phyloP scores from a whole-genome alignment of 2,329 filamentous ascomycete genomes.

The Cadophora gregata region DNA sequence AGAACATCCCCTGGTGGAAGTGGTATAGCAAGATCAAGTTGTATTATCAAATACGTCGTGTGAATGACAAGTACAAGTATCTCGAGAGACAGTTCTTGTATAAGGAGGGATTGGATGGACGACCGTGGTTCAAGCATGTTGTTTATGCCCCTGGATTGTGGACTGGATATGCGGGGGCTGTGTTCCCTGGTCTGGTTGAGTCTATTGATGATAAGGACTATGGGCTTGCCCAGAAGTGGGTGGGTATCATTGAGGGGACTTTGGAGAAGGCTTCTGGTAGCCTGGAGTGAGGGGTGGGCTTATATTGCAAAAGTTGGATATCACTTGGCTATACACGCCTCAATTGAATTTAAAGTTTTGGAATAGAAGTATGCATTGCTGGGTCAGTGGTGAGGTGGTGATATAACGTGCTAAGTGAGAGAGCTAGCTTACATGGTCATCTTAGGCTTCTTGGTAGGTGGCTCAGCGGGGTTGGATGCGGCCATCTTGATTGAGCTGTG shows the following conservation, averaged over 20 bases:
- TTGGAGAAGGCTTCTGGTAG: conserved; percentile 55
- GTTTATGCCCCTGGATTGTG: conserved; percentile 90
- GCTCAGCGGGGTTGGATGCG: too few species aligned
- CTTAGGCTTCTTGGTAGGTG: too few species aligned
- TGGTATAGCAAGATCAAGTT: conserved; percentile 71
- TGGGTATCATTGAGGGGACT: conserved; percentile 60
- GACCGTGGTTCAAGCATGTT: conserved; percentile 93
- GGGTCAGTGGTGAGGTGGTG: too few species aligned
- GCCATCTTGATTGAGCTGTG: too few species aligned
- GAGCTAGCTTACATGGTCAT: too few species aligned
- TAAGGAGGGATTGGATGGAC: conserved; percentile 74
- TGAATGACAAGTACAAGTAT: conserved; percentile 83
- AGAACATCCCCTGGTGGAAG: conserved; percentile 78
- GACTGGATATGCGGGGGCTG: conserved; percentile 85
- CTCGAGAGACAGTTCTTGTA: conserved; percentile 84
- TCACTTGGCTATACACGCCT: not conserved
- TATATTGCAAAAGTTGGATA: not conserved
- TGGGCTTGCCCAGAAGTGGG: conserved; percentile 63
- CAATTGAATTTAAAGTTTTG: not conserved
- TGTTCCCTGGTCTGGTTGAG: conserved; percentile 67
- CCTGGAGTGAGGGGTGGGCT: conserved; percentile 37
- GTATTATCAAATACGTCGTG: conserved; percentile 64
- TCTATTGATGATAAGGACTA: conserved; percentile 66
- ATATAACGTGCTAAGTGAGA: too few species aligned
- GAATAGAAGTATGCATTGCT: too few species aligned